Base-by-base conservation (phyloP, 2,329 filamentous ascomycete genomes). In the Orbilia ellipsospora region DNA sequence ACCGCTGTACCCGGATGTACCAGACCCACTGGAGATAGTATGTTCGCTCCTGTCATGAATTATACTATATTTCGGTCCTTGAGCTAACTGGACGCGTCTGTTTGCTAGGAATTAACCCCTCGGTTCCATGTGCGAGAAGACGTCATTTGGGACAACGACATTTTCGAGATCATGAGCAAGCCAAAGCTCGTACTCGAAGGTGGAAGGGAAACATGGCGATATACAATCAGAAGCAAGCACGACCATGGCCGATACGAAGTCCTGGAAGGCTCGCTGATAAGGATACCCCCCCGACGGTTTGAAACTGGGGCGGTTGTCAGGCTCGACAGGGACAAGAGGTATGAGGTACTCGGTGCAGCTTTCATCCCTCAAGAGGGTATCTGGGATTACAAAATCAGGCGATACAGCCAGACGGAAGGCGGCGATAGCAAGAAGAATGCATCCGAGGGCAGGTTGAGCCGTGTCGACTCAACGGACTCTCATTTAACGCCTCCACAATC, bases 81-180 rank as follows among this genome's bases (percentile, higher is more conserved):
- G 18, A 23, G 26, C 48, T 64, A 40, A 64, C 28, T 7, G n/a
- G 16, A 6, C 18, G 8, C 45, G 23, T 26, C 31, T 44, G 8
- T 52, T 28, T 28, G 0, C 23, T 48, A 74, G 70, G 70, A 74
- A 23, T 23, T 64, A 6, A 68, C 63, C 4, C 63, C 70, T 1
- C 70, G 57, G 6, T 74, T 74, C 52, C 70, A 62, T n/a, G 50
- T 63, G 26, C 45, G 70, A 15, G 57, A 74, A 28, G 70, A 74
- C 23, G 70, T 74, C 18, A 63, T 74, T 15, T 74, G 57, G 20
- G 70, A 66, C 18, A 74, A 68, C n/a, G 70, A 74, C 44, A 50
- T 74, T 20, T 74, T 68, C 40, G 64, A 68, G 23, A 52, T 74
- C 16, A 52, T 68, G n/a, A 68, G 42, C 48, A 68, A 63, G 42